Base-by-base conservation (phyloP, 2,329 filamentous ascomycete species). In the Alternaria sp. region DNA sequence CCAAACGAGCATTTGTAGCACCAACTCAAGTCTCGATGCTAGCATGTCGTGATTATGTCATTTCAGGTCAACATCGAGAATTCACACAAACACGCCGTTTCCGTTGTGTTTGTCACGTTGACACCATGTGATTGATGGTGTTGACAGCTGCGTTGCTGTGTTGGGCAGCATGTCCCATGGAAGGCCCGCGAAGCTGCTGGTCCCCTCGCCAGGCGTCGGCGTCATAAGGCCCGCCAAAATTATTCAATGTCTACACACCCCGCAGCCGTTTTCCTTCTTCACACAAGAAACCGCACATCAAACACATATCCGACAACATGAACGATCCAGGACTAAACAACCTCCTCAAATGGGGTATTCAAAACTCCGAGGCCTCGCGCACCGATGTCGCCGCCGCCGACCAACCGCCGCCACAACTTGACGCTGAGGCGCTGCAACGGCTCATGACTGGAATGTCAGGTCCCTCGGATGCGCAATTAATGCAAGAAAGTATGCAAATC, bases 391-490 rank as follows among this genome's bases (percentile, higher is more conserved):
- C 63, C 36, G 54, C 47, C 92, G 92, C 52, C 26, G 42, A 58
- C n/a, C 59, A 62, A 49, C 57, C 56, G 18, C 54, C 53, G 22
- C 36, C 51, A 52, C 43, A 71, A 63, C 42, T 66, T 38, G 64
- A 66, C 28, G 36, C 28, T 22, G 59, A 62, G 44, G 64, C 62
- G 38, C 54, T 66, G 28, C 62, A 54, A 32, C 48, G 46, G 5
- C 57, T 64, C 41, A 47, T 65, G 39, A 59, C 57, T 1, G 64
- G 62, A 43, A 47, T 53, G 39, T 59, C 57, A 16, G 51, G 47
- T 5, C 56, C 49, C 3, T 93, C 90, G 3, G 94, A 99, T 65
- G 93, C 95, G 22, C 93, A 98, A 62, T 86, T 96, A 54, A 98
- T 99, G 95, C 88, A 88, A 71, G 88, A 90, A 53, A 86, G 91